Percentiles rank a stretch among this genome's conserved stretches.
Conservation (phyloP, 2,329 filamentous ascomycete genomes). For the Rutstroemia sp. region DNA sequence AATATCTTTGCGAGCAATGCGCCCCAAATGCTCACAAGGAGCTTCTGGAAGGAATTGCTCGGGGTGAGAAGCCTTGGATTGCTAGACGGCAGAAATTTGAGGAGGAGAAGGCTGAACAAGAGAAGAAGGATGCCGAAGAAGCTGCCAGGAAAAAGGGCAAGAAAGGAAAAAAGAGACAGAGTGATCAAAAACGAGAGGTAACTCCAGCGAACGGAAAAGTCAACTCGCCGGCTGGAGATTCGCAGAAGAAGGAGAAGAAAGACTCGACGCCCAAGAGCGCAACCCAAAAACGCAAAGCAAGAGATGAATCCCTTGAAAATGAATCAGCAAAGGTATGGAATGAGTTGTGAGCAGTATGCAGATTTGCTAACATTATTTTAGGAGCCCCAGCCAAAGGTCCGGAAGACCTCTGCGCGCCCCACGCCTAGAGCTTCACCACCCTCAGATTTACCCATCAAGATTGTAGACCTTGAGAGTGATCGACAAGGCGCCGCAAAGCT, state of each 20-base stretch:
- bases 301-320: slow-evolving; percentile 48
- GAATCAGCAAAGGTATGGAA: slow-evolving; percentile 39
- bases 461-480: slow-evolving; percentile 49
- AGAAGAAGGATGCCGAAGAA: slow-evolving; percentile 39
- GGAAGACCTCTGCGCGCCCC: slow-evolving; percentile 46
- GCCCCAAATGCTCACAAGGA: slow-evolving; percentile 71
- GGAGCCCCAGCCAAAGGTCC: slow-evolving; percentile 40
- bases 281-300: slow-evolving; percentile 34
- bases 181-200: slow-evolving; percentile 48
- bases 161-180: slow-evolving; percentile 54
- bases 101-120: slow-evolving; percentile 51
- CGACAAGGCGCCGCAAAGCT: slow-evolving; percentile 65
- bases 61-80: slow-evolving; percentile 84
- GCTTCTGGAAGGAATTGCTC: slow-evolving; percentile 68
- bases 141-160: slow-evolving; percentile 42
- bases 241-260: slow-evolving; percentile 29
- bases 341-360: slow-evolving; percentile 4
- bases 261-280: slow-evolving; percentile 10
- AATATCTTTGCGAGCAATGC: slow-evolving; percentile 92
- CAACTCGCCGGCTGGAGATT: slow-evolving; percentile 18
- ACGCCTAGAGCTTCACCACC: slow-evolving; percentile 28
- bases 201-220: slow-evolving; percentile 32
- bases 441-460: slow-evolving; percentile 41
- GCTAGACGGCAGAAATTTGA: slow-evolving; percentile 52
- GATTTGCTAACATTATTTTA: slow-evolving; percentile 19